A percentile compares a stretch with the other conserved stretches of the same genome.
These are phyloP conservation scores for Kalaharituber pfeilii DNA, from an alignment of 2,329 filamentous ascomycete genomes.

Conservation along the genomic window DNA sequence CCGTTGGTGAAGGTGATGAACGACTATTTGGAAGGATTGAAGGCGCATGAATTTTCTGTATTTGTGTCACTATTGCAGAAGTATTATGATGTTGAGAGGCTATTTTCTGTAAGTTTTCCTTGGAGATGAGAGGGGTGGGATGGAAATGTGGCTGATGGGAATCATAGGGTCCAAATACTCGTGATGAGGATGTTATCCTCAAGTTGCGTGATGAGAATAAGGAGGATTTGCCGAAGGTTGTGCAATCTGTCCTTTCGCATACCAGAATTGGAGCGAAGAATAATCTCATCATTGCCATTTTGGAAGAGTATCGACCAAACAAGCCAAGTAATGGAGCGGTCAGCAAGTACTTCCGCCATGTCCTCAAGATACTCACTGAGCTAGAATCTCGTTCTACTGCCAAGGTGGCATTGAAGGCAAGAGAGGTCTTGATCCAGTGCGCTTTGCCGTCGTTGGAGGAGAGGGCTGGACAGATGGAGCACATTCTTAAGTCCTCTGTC, in stretches of 20 bases:
- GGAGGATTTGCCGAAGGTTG: conserved; percentile 69
- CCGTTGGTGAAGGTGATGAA: conserved; percentile 64
- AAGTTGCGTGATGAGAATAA: conserved; percentile 92
- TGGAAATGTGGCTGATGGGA: conserved; percentile 38
- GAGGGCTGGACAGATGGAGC: conserved; percentile 90
- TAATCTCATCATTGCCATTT: conserved; percentile 73
- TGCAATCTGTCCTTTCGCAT: conserved; percentile 83
- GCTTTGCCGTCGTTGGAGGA: conserved; percentile 92
- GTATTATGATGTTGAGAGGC: conserved; percentile 67
- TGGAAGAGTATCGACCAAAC: conserved; percentile 90
- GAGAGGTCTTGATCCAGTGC: conserved; percentile 93
- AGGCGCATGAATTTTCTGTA: conserved; percentile 71
- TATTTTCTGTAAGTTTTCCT: conserved; percentile 47
- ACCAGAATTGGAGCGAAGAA: conserved; percentile 87
- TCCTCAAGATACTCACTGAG: conserved; percentile 74
- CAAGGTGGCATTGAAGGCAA: conserved; percentile 92
- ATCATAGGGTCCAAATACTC: conserved; percentile 43
- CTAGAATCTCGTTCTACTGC: conserved; percentile 71
- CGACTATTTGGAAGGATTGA: conserved; percentile 71
- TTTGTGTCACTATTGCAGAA: conserved; percentile 62
- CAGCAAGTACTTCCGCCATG: conserved; percentile 66
- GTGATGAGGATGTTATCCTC: conserved; percentile 87
- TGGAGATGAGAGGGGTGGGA: conserved; percentile 24
- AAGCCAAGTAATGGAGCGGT: conserved; percentile 79
- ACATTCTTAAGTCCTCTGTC: conserved; percentile 88